Conservation (phyloP, 2,329 filamentous ascomycete genomes). For the Aschersonia sp. region DNA sequence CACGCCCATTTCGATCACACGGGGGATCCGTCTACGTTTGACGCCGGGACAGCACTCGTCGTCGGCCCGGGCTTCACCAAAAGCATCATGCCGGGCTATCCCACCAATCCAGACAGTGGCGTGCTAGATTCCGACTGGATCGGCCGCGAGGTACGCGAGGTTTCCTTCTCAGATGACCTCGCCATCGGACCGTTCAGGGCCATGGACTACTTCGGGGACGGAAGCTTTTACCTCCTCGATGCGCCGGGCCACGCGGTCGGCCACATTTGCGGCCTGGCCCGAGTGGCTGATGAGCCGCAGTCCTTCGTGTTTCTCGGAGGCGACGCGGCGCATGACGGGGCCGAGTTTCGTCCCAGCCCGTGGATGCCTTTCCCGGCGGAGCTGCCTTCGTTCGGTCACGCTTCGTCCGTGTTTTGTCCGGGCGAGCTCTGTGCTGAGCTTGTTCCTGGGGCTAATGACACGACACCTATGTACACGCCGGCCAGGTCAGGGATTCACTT, state of each 20-base stretch:
- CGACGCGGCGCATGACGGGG: slow-evolving; percentile 8
- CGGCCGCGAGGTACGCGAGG: slow-evolving; percentile 6
- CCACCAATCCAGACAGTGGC: slow-evolving; percentile 2
- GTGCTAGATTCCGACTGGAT: slow-evolving; percentile 8
- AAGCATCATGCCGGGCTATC: slow-evolving; percentile 6
- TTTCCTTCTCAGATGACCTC: slow-evolving; percentile 5
- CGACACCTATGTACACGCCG: not conserved
- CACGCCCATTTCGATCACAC: slow-evolving; percentile 15
- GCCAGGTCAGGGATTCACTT: not conserved
- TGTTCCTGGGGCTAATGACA: not conserved
- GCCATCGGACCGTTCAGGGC: slow-evolving; percentile 21
- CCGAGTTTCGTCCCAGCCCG: slow-evolving; percentile 4
- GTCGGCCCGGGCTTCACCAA: slow-evolving; percentile 11
- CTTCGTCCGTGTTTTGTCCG: not conserved
- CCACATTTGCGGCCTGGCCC: slow-evolving; percentile 9
- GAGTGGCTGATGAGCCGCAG: slow-evolving; percentile 5
- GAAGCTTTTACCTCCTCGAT: slow-evolving; percentile 25
- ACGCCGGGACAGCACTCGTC: slow-evolving; percentile 9
- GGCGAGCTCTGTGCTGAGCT: not conserved
- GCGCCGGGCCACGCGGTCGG: slow-evolving; percentile 9
- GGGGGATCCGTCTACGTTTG: slow-evolving; percentile 12
- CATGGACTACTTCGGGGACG: slow-evolving; percentile 25
- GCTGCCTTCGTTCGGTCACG: not conserved
- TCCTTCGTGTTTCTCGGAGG: slow-evolving; percentile 11
- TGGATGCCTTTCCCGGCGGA: not conserved